A percentile compares a stretch with the other conserved stretches of the same genome.
phyloP scores from a whole-genome alignment of 2,329 filamentous ascomycete species.

The Pyrenophora graminea region DNA sequence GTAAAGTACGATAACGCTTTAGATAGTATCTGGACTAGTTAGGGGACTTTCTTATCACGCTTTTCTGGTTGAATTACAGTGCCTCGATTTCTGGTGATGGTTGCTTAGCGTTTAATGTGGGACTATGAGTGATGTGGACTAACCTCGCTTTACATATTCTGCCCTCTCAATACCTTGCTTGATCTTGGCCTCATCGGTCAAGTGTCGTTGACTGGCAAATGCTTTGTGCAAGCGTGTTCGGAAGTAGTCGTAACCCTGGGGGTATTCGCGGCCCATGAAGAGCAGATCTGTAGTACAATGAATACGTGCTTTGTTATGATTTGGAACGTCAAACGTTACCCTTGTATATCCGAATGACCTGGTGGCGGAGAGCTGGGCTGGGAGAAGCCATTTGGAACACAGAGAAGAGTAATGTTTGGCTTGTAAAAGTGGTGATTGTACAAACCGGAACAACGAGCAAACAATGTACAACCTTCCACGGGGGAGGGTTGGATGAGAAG shows the following conservation, averaged over 20 bases:
- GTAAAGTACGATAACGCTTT: slow-evolving; percentile 84
- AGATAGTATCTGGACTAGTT: slow-evolving; percentile 73
- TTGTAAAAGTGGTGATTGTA: not conserved
- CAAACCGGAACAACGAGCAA: not conserved
- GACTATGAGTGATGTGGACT: not conserved
- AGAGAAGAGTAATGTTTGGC: not conserved
- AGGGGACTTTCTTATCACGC: not conserved
- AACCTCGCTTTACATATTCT: slow-evolving; percentile 90
- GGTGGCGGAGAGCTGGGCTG: slow-evolving; percentile 67
- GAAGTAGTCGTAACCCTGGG: slow-evolving; percentile 82
- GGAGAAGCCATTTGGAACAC: slow-evolving; percentile 36
- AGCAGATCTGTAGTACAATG: slow-evolving; percentile 68
- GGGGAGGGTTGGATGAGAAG: not conserved
- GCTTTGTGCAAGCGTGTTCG: slow-evolving; percentile 79
- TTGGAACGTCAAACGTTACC: slow-evolving; percentile 54
- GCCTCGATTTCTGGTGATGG: slow-evolving; percentile 76
- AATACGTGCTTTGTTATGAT: not conserved
- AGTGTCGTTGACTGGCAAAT: slow-evolving; percentile 73
- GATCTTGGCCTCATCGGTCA: slow-evolving; percentile 77
- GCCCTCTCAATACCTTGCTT: slow-evolving; percentile 74
- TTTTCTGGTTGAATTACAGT: slow-evolving; percentile 64
- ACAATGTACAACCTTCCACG: not conserved
- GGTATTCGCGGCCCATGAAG: slow-evolving; percentile 82
- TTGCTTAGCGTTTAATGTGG: not conserved
- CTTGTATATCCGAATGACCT: slow-evolving; percentile 90